These are phyloP conservation scores for Amanita pseudoporphyria DNA, from an alignment of 768 basidiomycete genomes.

Conservation along the genomic window DNA sequence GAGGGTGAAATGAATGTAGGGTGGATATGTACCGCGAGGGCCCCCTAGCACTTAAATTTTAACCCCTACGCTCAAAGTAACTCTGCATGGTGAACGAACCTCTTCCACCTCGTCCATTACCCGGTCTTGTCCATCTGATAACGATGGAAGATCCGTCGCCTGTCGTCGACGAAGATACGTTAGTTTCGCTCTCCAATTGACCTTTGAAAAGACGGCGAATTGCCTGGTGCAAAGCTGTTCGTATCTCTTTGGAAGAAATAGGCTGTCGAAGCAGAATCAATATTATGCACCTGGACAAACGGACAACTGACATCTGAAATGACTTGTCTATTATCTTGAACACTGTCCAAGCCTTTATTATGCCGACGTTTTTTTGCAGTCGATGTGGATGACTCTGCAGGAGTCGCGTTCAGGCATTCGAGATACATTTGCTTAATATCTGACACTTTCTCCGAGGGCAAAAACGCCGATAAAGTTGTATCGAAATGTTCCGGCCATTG, in stretches of 20 bases:
- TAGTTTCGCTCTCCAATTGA: slow-evolving; percentile 79
- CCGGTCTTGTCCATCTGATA: slow-evolving; percentile 65
- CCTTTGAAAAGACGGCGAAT: slow-evolving; percentile 77
- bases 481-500: slow-evolving; percentile 64
- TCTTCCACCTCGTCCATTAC: slow-evolving; percentile 37
- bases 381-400: slow-evolving; percentile 43
- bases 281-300: slow-evolving; percentile 7
- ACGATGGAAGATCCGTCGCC: slow-evolving; percentile 58
- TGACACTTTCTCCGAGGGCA: slow-evolving; percentile 49
- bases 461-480: slow-evolving; percentile 45
- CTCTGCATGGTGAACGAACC: slow-evolving; percentile 13
- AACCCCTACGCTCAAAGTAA: background rate
- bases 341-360: slow-evolving; percentile 24
- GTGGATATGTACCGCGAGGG: slow-evolving; percentile 61
- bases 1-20: slow-evolving; percentile 92
- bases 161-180: slow-evolving; percentile 41
- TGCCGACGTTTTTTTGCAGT: slow-evolving; percentile 34
- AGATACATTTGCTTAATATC: slow-evolving; percentile 66
- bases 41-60: slow-evolving; percentile 24
- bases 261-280: slow-evolving; percentile 38
- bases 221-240: slow-evolving; percentile 74
- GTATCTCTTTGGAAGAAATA: slow-evolving; percentile 69
- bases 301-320: slow-evolving; percentile 63
- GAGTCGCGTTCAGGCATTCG: slow-evolving; percentile 75
- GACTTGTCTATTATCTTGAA: slow-evolving; percentile 63